Base-by-base conservation (phyloP, 2,329 filamentous ascomycete species). In the Geosmithia putterillii region DNA sequence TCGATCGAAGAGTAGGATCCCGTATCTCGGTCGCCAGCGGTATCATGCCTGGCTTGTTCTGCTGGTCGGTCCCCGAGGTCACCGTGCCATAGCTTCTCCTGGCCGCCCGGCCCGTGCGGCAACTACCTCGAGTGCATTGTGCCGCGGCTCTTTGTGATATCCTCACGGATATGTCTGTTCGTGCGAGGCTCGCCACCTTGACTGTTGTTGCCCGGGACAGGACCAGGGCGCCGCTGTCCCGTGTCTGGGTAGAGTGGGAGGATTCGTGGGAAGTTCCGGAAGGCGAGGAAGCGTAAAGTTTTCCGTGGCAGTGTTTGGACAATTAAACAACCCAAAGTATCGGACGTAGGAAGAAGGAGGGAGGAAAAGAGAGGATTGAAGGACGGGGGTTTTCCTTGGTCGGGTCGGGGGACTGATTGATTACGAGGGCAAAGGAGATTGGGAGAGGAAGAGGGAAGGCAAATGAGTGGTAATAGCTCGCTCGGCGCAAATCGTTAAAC, bases 81-180 rank as follows among this genome's bases (percentile, higher is more conserved):
- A 56, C 57, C 7, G 53, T 58, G 48, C 56, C 53, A 48, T 59
- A 57, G 47, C 49, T 49, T 49, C 57, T 54, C 47, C 52, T 56
- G 57, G 63, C 62, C 57, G 55, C 60, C 56, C 61, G 60, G 61
- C 59, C 58, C 48, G 50, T 55, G 17, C 44, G 48, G 35, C 49
- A 44, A 56, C 58, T 66, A 70, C 61, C 57, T 61, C 44, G 58
- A 38, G 50, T 54, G 52, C 70, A 73, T 70, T 42, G 45, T 45
- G 55, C 47, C 38, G n/a, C n/a, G n/a, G 49, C 48, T 54, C 45
- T 59, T 47, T 54, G 53, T 44, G 59, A 53, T 65, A 66, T 64
- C 57, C 62, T 61, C 57, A 65, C 62, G 56, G 60, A 58, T 52
- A 63, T 58, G 62, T 69, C 66, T 59, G 60, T 57, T 51, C 62